Conservation (phyloP, 148 eudicot species). For the Cornus florida region DNA sequence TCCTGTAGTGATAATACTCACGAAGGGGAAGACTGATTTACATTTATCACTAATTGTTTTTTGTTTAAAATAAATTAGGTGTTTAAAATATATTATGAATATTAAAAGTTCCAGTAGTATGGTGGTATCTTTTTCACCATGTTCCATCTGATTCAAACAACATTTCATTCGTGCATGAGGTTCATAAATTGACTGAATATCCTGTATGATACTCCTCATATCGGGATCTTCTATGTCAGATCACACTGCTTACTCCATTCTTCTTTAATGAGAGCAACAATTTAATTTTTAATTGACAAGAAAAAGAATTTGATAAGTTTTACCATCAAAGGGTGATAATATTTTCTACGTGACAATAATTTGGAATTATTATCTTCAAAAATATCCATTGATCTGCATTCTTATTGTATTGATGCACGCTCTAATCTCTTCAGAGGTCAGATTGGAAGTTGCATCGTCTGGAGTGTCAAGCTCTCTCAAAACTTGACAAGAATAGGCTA, state of each 20-base stretch:
- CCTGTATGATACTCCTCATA: too few relatives aligned
- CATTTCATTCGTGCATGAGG: too few relatives aligned
- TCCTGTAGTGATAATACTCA: background rate
- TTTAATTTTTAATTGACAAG: background rate
- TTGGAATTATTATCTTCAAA: background rate
- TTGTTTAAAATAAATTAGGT: background rate
- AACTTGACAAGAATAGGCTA: conserved; percentile 52
- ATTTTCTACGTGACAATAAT: background rate
- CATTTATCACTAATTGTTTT: too few relatives aligned
- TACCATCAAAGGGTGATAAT: background rate
- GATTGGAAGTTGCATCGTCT: conserved; percentile 91
- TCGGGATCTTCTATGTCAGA: background rate
- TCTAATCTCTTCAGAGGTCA: conserved; percentile 48
- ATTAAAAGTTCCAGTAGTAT: too few relatives aligned
- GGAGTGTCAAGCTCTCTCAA: conserved; percentile 70
- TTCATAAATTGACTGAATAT: too few relatives aligned
- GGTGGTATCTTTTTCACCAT: too few relatives aligned
- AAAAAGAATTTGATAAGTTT: background rate
- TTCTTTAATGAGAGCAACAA: background rate
- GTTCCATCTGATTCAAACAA: too few relatives aligned
- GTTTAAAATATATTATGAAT: background rate
- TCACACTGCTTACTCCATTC: background rate
- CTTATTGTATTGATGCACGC: conserved; percentile 1
- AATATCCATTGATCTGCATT: background rate
- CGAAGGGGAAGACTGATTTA: too few relatives aligned